Percentiles rank a stretch among this genome's conserved stretches.
Evolutionary conservation across 2,329 filamentous ascomycete species (phyloP).

Genomic region (Pleurostoma richardsiae): DNA sequence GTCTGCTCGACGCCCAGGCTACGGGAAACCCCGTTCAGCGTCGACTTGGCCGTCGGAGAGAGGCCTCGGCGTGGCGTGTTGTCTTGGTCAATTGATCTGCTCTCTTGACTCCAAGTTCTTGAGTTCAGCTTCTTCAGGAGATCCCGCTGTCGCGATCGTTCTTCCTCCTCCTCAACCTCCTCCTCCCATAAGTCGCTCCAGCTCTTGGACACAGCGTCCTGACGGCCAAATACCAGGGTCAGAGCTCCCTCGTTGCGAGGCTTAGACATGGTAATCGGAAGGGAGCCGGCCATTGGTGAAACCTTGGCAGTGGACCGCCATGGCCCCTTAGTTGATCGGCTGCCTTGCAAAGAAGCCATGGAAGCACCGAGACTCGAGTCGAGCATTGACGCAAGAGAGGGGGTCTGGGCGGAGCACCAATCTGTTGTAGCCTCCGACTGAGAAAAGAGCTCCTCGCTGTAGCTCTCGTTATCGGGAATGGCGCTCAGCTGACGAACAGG

Average conservation of each 20-base stretch:
- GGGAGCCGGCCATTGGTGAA: slow-evolving; percentile 60
- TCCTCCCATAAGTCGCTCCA: slow-evolving; percentile 99
- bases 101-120: slow-evolving; percentile 76
- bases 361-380: slow-evolving; percentile 80
- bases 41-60: slow-evolving; percentile 35
- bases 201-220: slow-evolving; percentile 86
- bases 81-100: slow-evolving; percentile 41
- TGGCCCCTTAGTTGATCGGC: slow-evolving; percentile 34
- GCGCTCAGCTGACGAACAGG: slow-evolving; percentile 77
- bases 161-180: slow-evolving; percentile 66
- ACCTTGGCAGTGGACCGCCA: slow-evolving; percentile 45
- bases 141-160: slow-evolving; percentile 54
- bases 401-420: slow-evolving; percentile 77
- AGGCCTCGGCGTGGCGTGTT: slow-evolving; percentile 36
- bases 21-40: slow-evolving; percentile 30
- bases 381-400: slow-evolving; percentile 77
- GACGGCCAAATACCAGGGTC: slow-evolving; percentile 74
- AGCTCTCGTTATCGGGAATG: slow-evolving; percentile 76
- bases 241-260: slow-evolving; percentile 65
- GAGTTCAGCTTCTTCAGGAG: slow-evolving; percentile 64
- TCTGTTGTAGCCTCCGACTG: slow-evolving; percentile 64
- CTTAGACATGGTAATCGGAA: slow-evolving; percentile 76
- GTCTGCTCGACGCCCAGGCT: slow-evolving; percentile 27
- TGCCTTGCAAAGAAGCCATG: slow-evolving; percentile 66
- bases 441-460: slow-evolving; percentile 80